Base-by-base conservation (phyloP, 371 early-diverging fungal species). In the Mucor plumbeus region DNA sequence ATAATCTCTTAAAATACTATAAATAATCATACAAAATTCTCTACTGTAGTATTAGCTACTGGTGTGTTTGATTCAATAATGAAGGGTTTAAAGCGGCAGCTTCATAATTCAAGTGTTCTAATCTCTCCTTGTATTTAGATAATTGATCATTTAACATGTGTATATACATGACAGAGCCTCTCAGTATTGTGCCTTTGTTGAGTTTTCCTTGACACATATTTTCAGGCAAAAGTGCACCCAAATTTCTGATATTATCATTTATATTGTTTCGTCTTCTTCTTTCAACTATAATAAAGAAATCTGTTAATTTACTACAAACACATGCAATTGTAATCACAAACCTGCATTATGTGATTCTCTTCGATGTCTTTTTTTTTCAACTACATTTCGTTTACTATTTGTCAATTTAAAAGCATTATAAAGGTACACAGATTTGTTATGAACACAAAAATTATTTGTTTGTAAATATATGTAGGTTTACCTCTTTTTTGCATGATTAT, bases 131-230 rank as follows among this genome's bases (percentile, higher is more conserved):
- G 57, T 78, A 81, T 41, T 71, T 63, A 21, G 68, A 55, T 17
- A 78, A 57, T 39, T 78, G 75, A 4, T 66, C 70, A 36, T 69
- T 74, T 11, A 81, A 57, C 60, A 75, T 73, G 50, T 74, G 73
- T 44, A 81, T 77, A 70, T 81, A 78, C 54, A 75, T 72, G 5
- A 97, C 96, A 4, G 94, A 91, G 67, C 94, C 88, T 59, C 91
- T 89, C 40, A 97, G 83, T 40, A 98, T 91, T 31, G 87, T 84
- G 9, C 94, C 94, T 77, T 94, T 94, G 80, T 92, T 92, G 64
- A 78, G 19, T 50, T 63, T 68, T 14, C 69, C 69, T 59, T 68
- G 63, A 43, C 69, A 58, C 35, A 68, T 47, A 43, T 63, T 59
- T 38, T 68, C 69, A 34, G 69, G 69, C 59, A 68, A 63, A 7